Evolutionary conservation across 108 stramenopile species (phyloP), one percentile per base, ranked within the genome.

Genomic region (Conticribra weissflogii): DNA sequence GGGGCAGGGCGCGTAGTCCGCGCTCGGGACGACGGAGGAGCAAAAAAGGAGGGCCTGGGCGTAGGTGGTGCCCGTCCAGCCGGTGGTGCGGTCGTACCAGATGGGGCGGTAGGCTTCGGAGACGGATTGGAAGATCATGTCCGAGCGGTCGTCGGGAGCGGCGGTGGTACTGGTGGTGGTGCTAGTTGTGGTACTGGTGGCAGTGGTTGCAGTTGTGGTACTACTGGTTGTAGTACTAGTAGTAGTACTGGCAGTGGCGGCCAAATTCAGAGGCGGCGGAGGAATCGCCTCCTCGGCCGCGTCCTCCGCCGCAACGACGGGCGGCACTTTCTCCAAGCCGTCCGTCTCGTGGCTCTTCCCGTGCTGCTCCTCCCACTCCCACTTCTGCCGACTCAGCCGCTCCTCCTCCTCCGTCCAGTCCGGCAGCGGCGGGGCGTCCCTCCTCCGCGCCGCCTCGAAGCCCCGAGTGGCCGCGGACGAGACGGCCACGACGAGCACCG

Each of bases 361-460:
- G 54, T 77, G 76, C 0, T 53, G 50, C 55, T 32, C 17, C 56
- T 79, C 78, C 78, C 78, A 79, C 46, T 59, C 53, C 46, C 45
- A 31, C 49, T 79, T 79, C 27, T 61, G 64, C 28, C 52, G 44
- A 19, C 66, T 55, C 50, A 62, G 33, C 65, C 70, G 65, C 25
- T 79, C 59, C 22, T 67, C 59, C 18, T 71, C 70, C 4, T 25
- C 51, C 22, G 22, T 62, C 63, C 69, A 79, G 62, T 79, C 78
- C 33, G 78, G 78, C 46, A 79, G 34, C 1, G 69, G 64, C 14
- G 70, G 70, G 1, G 70, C 56, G 23, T 48, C 59, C 29, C 49
- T 54, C 27, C 28, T 44, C 47, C 63, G 18, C 19, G 56, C 32
- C 9, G 63, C 76, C 56, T 71, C 46, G 51, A 79, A 79, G 9